Evolutionary conservation across 83 land plant genomes (phyloP), one percentile per base, ranked within the genome.

Genomic region (Larix sibirica): DNA sequence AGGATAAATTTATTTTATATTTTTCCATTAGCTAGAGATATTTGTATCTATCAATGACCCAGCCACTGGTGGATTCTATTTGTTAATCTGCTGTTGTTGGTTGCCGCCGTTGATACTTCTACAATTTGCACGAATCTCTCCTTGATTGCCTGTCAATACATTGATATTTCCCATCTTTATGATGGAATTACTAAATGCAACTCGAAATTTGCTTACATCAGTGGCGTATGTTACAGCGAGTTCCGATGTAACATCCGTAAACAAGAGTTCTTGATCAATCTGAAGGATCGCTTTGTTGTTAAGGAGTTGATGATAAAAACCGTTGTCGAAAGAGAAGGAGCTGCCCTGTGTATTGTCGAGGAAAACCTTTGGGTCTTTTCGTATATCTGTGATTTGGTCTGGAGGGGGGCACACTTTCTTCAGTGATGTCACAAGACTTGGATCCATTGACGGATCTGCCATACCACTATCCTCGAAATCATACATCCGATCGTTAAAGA

Each of bases 101-200:
- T 21, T 66, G 13, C n/a, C 9, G 8, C 28, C 21, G 40, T 89
- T 89, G 67, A 86, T 69, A 12, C 14, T n/a, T 59, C 89, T 59
- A 80, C 91, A 89, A 10, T 83, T 83, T 10, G 24, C 20, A 36
- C 91, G 83, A 16, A 89, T 89, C 83, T 89, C 84, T 47, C 91
- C 91, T 18, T 66, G 24, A 56, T 31, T 14, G 24, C 86, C 86
- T 16, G 79, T 80, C 66, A 89, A 60, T 3, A 86, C 86, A 26
- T 82, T 77, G 58, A 87, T 67, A 16, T 24, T 74, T 2, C 91
- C 91, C 12, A 87, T 40, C 64, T 84, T 89, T 63, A 84, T 67
- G 60, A 89, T 87, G 26, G 91, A 60, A 26, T 65, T 62, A 9
- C 81, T 65, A 50, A 89, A 89, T 8, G 78, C 82, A 2, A 4